Base-by-base conservation (phyloP, 2,329 filamentous ascomycete species). In the Xylaria sp. region DNA sequence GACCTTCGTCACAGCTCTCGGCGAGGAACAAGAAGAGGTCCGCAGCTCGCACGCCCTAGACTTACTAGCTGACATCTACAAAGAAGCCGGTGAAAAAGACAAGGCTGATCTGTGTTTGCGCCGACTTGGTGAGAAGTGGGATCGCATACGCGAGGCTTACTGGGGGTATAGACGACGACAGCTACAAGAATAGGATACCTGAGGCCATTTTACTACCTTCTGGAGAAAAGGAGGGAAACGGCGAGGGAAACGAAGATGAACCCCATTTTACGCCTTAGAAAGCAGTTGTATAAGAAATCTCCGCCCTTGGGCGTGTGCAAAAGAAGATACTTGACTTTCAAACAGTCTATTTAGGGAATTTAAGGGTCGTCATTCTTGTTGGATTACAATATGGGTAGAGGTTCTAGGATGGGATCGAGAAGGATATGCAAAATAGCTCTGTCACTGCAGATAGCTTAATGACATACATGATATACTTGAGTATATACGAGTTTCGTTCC, bases 131-230 rank as follows among this genome's bases (percentile, higher is more conserved):
- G 90, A 91, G 77, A 94, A 91, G 83, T 99, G 94, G 87, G 96
- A 99, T 85, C 93, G 93, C 7, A 91, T 99, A 69, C 86, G 96
- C 67, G 91, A 90, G 73, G 95, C 94, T 72, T 99, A 98, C 82
- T 99, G 96, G 96, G 90, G 92, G 76, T 97, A 92, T 28, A 66
- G 71, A 28, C 48, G 51, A 37, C 60, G 79, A 51, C 77, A 84
- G 74, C 77, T 89, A 58, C 58, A 70, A 41, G 55, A n/a, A 28
- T 64, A 61, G 13, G n/a, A 51, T 20, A n/a, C 13, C 48, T 1
- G 31, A 62, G 8, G 15, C 34, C 7, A 10, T 23, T 46, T 18
- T 55, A 1, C 23, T 1, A 44, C 9, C 34, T 39, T 37, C 1
- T 10, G 18, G 10, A 13, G n/a, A 3, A 46, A 5, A 8, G 20